Base-by-base conservation (phyloP, 805 yeast genomes). In the Ogataea haglerorum region DNA sequence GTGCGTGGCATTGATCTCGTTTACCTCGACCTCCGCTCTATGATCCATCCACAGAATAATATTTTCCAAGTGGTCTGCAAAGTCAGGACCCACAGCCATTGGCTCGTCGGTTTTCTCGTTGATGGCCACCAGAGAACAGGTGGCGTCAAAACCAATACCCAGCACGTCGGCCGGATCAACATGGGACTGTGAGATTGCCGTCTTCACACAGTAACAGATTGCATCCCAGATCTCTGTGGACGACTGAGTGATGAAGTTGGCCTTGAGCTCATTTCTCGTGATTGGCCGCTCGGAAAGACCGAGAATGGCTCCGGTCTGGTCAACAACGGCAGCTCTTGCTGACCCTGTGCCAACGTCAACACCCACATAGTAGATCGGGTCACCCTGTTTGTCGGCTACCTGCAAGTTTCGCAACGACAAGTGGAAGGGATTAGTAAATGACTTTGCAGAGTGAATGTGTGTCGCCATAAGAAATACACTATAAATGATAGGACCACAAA, bases 11-110 rank as follows among this genome's bases (percentile, higher is more conserved):
- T 91, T 91, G 61, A 93, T 89, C 42, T 69, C 76, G 41, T 78
- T 68, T 10, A 96, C 89, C 60, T 91, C 96, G 6, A 70, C 68
- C 12, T 73, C 81, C 0, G 98, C 97, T 48, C 99, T 76, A 64
- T 93, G 99, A 67, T 93, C 99, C 98, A 93, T 91, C 99, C 99
- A 93, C 48, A 93, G 66, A 38, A 93, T 80, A 54, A 93, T 82
- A 63, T 93, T 89, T 58, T 90, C 95, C 46, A 74, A 75, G 34
- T 68, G 51, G 54, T 87, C 80, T 24, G 64, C 48, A 60, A 87
- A 91, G 58, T 90, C 86, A 1, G 99, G 98, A 8, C 99, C 99
- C 12, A 89, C 98, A 2, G 84, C 87, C 31, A 87, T 73, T 3
- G 96, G 95, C 34, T 69, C 60, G 52, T 84, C 85, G 33, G 74